Evolutionary conservation across 345 rosid genomes (phyloP).

Genomic region (Salix viminalis): DNA sequence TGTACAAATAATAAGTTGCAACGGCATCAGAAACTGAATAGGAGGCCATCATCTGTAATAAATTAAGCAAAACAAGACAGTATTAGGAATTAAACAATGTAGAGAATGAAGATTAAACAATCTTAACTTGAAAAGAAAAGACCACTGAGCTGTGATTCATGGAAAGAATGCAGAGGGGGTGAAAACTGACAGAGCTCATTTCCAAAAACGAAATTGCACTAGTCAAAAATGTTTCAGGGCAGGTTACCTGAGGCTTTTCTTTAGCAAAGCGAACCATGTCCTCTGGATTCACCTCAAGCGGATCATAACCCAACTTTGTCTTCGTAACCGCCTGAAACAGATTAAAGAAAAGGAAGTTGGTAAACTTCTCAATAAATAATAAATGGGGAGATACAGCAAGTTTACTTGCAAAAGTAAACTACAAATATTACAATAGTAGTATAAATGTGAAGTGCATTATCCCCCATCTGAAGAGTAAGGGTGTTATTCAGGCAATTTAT

Average conservation of each 20-base stretch:
- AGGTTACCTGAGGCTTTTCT: conserved; percentile 81
- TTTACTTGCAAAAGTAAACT: conserved; percentile 5
- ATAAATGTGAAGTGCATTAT: background rate
- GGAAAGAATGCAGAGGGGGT: background rate
- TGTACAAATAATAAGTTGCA: conserved; percentile 86
- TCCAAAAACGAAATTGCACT: background rate
- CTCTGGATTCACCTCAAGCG: conserved; percentile 95
- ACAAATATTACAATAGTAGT: background rate
- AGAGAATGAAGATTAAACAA: conserved; percentile 6
- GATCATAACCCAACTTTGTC: conserved; percentile 96
- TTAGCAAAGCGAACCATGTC: conserved; percentile 96
- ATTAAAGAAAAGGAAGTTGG: conserved; percentile 16
- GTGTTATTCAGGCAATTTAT: background rate
- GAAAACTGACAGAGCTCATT: background rate
- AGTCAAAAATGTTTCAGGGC: background rate
- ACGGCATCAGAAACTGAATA: conserved; percentile 99
- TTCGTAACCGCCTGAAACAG: conserved; percentile 79
- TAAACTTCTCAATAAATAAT: background rate
- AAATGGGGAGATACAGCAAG: background rate
- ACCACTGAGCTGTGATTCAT: background rate
- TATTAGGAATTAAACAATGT: conserved; percentile 17
- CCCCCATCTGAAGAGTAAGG: background rate
- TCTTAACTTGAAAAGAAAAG: background rate
- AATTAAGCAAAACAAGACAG: conserved; percentile 21
- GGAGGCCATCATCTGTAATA: conserved; percentile 93